Percentiles rank a stretch among this genome's conserved stretches.
Conservation (phyloP, 352 stramenopile species). For the Phytophthora melonis region DNA sequence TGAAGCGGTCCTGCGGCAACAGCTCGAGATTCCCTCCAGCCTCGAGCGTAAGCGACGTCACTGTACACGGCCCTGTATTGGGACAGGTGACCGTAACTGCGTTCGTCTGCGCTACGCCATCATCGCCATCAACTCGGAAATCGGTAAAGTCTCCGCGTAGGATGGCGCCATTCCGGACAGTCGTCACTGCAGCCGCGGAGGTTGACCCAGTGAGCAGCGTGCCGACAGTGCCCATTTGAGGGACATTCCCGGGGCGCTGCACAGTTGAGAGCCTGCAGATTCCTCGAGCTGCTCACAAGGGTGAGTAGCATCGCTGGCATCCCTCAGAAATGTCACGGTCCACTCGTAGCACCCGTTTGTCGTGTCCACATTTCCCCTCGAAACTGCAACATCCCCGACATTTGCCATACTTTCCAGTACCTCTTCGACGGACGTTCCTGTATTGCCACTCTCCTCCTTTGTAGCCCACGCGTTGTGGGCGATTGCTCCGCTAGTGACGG, state of each 20-base stretch:
- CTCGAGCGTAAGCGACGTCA: conserved; percentile 22
- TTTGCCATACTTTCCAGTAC: conserved; percentile 95
- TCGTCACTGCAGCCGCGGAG: conserved; percentile 38
- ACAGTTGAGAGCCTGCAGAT: conserved; percentile 59
- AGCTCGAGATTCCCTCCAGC: conserved; percentile 32
- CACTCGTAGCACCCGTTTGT: conserved; percentile 94
- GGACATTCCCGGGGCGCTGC: conserved; percentile 95
- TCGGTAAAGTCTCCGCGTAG: conserved; percentile 90
- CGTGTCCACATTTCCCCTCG: conserved; percentile 82
- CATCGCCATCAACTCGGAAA: conserved; percentile 88
- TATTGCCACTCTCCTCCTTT: conserved; percentile 88
- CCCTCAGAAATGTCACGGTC: conserved; percentile 95
- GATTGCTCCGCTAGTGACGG: conserved; percentile 86
- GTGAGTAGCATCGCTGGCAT: conserved; percentile 57
- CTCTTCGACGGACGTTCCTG: conserved; percentile 95
- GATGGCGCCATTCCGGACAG: conserved; percentile 70
- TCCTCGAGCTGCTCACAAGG: conserved; percentile 74
- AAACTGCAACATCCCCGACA: conserved; percentile 94
- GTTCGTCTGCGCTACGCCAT: conserved; percentile 54
- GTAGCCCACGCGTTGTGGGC: conserved; percentile 92
- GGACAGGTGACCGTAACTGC: conserved; percentile 21
- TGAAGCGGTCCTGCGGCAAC: conserved; percentile 62
- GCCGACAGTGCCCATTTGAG: conserved; percentile 60
- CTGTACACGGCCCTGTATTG: conserved; percentile 22
- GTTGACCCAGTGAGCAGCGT: conserved; percentile 45